Evolutionary conservation across 441 rosid genomes (phyloP).

Genomic region (Flueggea neowawraea): DNA sequence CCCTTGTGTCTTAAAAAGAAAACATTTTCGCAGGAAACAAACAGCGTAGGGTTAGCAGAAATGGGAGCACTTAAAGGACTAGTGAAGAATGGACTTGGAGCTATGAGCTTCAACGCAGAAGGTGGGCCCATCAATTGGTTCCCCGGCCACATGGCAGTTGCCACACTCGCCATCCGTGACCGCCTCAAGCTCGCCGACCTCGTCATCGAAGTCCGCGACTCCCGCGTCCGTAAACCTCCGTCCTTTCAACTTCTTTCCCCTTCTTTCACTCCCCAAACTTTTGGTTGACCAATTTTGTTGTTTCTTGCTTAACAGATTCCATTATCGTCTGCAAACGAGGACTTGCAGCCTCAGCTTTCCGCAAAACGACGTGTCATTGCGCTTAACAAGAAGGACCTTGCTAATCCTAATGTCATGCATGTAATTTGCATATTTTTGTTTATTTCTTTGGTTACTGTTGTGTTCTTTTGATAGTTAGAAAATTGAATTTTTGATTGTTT

Average conservation of each 20-base stretch:
- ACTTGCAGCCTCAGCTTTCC: conserved; percentile 73
- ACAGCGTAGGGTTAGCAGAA: conserved; percentile 14
- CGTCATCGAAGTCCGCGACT: conserved; percentile 94
- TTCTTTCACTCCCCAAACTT: background rate
- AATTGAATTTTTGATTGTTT: background rate
- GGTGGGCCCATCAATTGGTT: conserved; percentile 91
- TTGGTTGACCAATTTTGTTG: background rate
- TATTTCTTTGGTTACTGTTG: background rate
- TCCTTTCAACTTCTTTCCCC: background rate
- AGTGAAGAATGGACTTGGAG: conserved; percentile 64
- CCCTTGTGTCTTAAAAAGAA: too few relatives aligned
- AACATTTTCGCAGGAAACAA: conserved; percentile 4
- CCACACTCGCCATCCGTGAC: conserved; percentile 81
- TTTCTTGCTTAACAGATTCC: conserved; percentile 48
- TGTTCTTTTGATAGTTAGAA: too few relatives aligned
- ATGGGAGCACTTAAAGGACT: conserved; percentile 39
- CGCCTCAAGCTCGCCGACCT: conserved; percentile 94
- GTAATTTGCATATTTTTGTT: conserved; percentile 18
- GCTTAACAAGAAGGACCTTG: conserved; percentile 83
- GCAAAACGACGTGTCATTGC: conserved; percentile 83
- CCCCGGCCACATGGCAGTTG: conserved; percentile 97
- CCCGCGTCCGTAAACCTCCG: conserved; percentile 52
- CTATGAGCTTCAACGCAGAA: conserved; percentile 66
- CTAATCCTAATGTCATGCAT: conserved; percentile 73
- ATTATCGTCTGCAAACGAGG: conserved; percentile 75